Evolutionary conservation across 495 filamentous ascomycete genomes (phyloP).

Genomic region (Penicillium robsamsonii): DNA sequence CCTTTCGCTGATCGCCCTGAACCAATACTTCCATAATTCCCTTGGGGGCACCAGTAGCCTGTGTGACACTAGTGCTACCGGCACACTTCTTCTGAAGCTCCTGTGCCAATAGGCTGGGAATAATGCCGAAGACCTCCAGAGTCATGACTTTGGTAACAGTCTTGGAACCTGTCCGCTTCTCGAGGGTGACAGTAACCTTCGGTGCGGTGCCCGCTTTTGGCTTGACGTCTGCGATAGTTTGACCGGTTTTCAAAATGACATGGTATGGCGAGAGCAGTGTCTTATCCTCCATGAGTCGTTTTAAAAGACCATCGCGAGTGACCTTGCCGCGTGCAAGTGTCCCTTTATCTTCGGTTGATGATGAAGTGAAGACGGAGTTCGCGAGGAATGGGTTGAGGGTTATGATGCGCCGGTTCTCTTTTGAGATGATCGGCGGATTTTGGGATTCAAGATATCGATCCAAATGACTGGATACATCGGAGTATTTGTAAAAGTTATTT

Average conservation of each 20-base stretch:
- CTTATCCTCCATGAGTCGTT: constrained; percentile 54
- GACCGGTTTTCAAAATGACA: constrained; percentile 54
- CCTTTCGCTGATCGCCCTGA: constrained; percentile 65
- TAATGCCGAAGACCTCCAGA: constrained; percentile 62
- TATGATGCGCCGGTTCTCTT: constrained; percentile 62
- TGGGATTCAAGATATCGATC: constrained; percentile 51
- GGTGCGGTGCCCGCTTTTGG: constrained; percentile 61
- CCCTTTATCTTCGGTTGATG: constrained; percentile 54
- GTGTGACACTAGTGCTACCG: constrained; percentile 64
- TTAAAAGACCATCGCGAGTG: constrained; percentile 61
- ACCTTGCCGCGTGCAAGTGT: constrained; percentile 56
- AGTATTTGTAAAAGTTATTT: constrained; percentile 53
- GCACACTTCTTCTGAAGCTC: constrained; percentile 72
- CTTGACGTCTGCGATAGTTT: constrained; percentile 53
- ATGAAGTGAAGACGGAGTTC: constrained; percentile 55
- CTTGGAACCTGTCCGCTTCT: constrained; percentile 68
- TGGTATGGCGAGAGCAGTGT: constrained; percentile 50
- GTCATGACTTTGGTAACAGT: constrained; percentile 63
- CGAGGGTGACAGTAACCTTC: constrained; percentile 57
- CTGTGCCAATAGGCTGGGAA: constrained; percentile 60
- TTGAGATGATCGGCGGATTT: constrained; percentile 52
- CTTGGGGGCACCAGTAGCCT: constrained; percentile 59
- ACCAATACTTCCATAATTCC: constrained; percentile 69
- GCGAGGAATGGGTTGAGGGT: constrained; percentile 62
- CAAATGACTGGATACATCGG: constrained; percentile 41